These are phyloP conservation scores for sunflower (Helianthus annuus) DNA, from an alignment of 129 eudicot species.

Conservation along the genomic window HanXRQr2.0-SUNRISE NC_035443.2:1614801-1615300, in stretches of 20 bases:
- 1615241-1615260: constrained; percentile 57
- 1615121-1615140: constrained; percentile 62
- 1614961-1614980: too few species aligned
- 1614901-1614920: too few species aligned
- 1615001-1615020: too few species aligned
- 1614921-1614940: too few species aligned
- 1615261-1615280: not conserved
- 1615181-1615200: constrained; percentile 40
- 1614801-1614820: too few species aligned
- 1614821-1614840: too few species aligned
- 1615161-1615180: constrained; percentile 56
- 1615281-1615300: not conserved
- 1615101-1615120: constrained; percentile 52
- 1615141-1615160: constrained; percentile 71
- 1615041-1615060: not conserved
- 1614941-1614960: too few species aligned
- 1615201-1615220: constrained; percentile 42
- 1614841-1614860: too few species aligned
- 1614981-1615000: too few species aligned
- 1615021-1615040: too few species aligned
- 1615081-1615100: constrained; percentile 66
- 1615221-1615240: constrained; percentile 62
- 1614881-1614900: too few species aligned
- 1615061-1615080: constrained; percentile 40
- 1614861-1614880: too few species aligned